phyloP scores from a whole-genome alignment of 2,329 filamentous ascomycete species.

The Nemania abortiva region DNA sequence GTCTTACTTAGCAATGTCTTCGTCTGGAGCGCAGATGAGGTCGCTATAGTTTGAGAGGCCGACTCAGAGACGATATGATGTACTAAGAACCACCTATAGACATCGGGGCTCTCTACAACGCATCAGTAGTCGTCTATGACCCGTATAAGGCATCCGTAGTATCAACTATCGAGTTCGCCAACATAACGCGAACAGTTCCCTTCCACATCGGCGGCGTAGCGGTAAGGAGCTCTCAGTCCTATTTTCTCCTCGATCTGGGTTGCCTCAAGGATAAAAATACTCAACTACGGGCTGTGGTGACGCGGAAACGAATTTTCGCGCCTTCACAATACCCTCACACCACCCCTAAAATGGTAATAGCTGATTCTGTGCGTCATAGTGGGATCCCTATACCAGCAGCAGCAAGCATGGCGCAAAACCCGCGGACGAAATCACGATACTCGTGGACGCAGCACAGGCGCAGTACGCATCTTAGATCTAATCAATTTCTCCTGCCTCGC shows the following conservation, averaged over 20 bases:
- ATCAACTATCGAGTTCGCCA: conserved; percentile 47
- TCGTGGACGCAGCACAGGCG: conserved; percentile 52
- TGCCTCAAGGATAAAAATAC: not conserved
- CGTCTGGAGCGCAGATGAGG: not conserved
- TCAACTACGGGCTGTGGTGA: no score
- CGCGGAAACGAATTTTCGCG: no score
- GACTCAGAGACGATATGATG: not conserved
- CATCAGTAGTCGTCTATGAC: conserved; percentile 52
- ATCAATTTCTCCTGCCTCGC: not conserved
- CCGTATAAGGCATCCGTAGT: conserved; percentile 50
- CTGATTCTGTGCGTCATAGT: conserved; percentile 14
- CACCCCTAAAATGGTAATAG: not conserved
- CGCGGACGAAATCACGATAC: conserved; percentile 50
- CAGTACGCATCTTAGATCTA: conserved; percentile 40
- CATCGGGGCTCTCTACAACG: conserved; percentile 53
- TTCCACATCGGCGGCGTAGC: conserved; percentile 54
- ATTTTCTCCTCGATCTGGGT: not conserved
- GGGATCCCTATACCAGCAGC: conserved; percentile 46
- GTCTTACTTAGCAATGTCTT: no score
- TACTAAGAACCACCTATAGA: conserved; percentile 23
- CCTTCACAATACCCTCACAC: not conserved
- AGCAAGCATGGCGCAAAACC: conserved; percentile 11
- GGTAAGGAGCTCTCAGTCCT: not conserved
- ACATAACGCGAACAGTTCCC: conserved; percentile 48
- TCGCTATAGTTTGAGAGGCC: not conserved